Base-by-base conservation (phyloP, 2,329 filamentous ascomycete genomes). In the Calonectria pseudoturangicola region DNA sequence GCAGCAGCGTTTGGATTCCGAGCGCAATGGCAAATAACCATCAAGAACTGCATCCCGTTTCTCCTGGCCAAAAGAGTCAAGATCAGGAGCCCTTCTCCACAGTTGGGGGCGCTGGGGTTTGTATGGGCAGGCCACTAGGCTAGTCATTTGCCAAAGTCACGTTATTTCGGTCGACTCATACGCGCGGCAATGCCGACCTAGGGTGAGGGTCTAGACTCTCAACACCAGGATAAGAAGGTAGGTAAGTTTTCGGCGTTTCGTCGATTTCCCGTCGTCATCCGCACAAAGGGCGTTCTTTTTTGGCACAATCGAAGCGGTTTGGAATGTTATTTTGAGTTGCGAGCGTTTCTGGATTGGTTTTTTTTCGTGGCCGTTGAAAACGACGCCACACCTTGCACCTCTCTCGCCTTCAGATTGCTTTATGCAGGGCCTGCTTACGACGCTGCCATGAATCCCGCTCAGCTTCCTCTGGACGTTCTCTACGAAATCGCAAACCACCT, bases 401-500 rank as follows among this genome's bases (percentile, higher is more conserved):
- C 2, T 12, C 21, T 8, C 18, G 10, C 6, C 43, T 47, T n/a
- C 45, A 12, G 7, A 48, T 48, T n/a, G 15, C 6, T 13, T 21
- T 12, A 25, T 21, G 45, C n/a, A 45, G 45, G n/a, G n/a, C n/a
- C n/a, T 48, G 45, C n/a, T 21, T 6, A 25, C n/a, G 13, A 28
- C 33, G 33, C 54, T 25, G 54, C 54, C 21, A 71, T 71, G 68
- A 48, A 65, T 51, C 36, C 27, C 25, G 66, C 30, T 36, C 12
- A 60, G 21, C 51, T 71, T 16, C 63, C 68, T 10, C 25, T 67
- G 18, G 65, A 74, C 16, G n/a, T 74, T 13, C 45, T 70, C 39
- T 51, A 62, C 18, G 66, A 66, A 41, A 70, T 73, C 41, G 48
- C 70, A 13, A 27, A 39, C 12, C 30, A 74, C 39, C 39, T 73